Evolutionary conservation across 179 eudicot genomes (phyloP).

Genomic region (Vitellaria paradoxa): DNA sequence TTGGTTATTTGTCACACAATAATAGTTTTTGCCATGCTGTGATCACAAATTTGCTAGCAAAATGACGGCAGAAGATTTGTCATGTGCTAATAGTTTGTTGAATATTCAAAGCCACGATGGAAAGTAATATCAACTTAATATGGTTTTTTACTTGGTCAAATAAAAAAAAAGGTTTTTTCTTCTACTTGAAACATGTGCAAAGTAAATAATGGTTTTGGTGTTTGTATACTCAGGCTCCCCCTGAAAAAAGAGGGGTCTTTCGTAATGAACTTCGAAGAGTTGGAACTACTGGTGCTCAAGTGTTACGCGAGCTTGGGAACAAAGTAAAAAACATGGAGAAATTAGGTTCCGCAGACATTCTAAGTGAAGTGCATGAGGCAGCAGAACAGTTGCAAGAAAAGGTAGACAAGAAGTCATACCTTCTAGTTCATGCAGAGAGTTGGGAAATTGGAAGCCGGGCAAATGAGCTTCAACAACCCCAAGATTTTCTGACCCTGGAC

Average conservation of each 20-base stretch:
- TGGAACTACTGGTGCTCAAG: conserved; percentile 81
- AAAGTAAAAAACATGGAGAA: conserved; percentile 83
- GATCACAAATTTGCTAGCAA: neutral
- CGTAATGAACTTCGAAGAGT: conserved; percentile 64
- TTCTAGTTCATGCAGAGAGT: conserved; percentile 67
- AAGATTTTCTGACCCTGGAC: conserved; percentile 27
- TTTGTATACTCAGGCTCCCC: conserved; percentile 56
- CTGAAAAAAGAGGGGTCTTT: conserved; percentile 76
- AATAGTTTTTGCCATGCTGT: neutral
- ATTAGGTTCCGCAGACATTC: conserved; percentile 45
- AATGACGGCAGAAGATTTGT: neutral
- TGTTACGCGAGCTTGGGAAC: conserved; percentile 70
- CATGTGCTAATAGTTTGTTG: neutral
- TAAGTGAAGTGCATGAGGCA: conserved; percentile 65
- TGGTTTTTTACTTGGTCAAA: neutral
- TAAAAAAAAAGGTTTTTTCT: neutral
- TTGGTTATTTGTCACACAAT: neutral
- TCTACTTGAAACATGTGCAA: conserved; percentile 1
- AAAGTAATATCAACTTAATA: too few species aligned
- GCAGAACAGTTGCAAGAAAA: conserved; percentile 71
- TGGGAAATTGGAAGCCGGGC: conserved; percentile 59
- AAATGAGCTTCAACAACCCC: conserved; percentile 26
- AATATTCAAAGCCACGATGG: too few species aligned
- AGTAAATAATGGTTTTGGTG: neutral
- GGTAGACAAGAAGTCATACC: conserved; percentile 74